These are phyloP conservation scores for Trichomonas tenax DNA, from an alignment of 208 protist genomes.

Conservation along the genomic window DNA sequence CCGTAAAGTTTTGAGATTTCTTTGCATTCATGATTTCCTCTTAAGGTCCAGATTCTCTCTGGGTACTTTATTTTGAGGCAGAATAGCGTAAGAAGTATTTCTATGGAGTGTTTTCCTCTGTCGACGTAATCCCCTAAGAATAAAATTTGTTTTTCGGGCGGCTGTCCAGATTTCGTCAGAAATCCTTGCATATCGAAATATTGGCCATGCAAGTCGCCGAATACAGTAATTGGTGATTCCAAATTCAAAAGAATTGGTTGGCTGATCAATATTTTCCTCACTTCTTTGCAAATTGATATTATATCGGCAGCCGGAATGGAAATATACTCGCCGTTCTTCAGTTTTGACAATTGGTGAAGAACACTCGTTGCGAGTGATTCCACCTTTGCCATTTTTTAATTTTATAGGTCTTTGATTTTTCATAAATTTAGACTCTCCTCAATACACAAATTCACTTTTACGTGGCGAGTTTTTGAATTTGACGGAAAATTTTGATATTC, in stretches of 20 bases:
- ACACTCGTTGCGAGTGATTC: neutral
- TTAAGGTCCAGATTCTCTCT: constrained; percentile 73
- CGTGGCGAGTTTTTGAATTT: no score
- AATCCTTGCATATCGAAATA: neutral
- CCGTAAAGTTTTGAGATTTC: constrained; percentile 70
- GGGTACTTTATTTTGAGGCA: constrained; percentile 73
- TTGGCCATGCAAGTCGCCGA: constrained; percentile 14
- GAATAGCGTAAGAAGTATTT: constrained; percentile 70
- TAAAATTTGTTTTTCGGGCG: neutral
- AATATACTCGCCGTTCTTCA: neutral
- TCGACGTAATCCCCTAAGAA: neutral
- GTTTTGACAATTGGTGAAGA: neutral
- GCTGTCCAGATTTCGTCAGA: neutral
- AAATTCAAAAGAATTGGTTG: neutral
- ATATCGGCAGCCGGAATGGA: neutral
- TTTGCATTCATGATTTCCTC: constrained; percentile 90
- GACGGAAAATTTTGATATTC: no score
- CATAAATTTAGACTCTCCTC: no score
- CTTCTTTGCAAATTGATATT: neutral
- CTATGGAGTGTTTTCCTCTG: constrained; percentile 45
- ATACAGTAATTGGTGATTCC: neutral
- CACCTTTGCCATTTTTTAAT: neutral
- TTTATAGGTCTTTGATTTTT: no score
- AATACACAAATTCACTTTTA: no score
- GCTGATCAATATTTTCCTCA: neutral